These are phyloP conservation scores for Paulownia fortunei DNA, from an alignment of 257 asterid species.

Conservation along the genomic window DNA sequence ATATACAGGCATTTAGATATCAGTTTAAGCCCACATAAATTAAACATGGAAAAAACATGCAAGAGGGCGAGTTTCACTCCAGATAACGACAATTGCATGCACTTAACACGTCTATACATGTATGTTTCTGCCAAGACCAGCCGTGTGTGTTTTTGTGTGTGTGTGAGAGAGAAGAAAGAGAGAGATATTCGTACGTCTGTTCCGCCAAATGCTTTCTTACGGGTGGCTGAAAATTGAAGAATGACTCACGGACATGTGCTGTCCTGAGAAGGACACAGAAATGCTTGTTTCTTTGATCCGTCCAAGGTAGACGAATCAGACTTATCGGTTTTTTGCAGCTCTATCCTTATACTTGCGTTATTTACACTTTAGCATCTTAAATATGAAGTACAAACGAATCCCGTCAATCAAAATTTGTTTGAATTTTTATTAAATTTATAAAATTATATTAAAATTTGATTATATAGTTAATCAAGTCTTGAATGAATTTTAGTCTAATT, in stretches of 20 bases:
- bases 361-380: neutral
- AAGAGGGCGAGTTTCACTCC: neutral
- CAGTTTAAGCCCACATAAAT: neutral
- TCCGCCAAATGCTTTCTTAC: slow-evolving; percentile 8
- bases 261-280: neutral
- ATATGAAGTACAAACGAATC: too few species aligned
- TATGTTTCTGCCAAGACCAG: neutral
- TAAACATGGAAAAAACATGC: neutral
- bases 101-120: neutral
- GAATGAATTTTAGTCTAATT: too few species aligned
- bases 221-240: slow-evolving; percentile 22
- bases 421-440: too few species aligned
- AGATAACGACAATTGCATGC: slow-evolving; percentile 26
- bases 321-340: neutral
- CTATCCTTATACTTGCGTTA: neutral
- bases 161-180: slow-evolving; percentile 18
- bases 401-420: too few species aligned
- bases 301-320: neutral
- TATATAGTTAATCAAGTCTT: too few species aligned
- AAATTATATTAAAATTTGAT: too few species aligned
- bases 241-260: neutral
- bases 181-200: neutral
- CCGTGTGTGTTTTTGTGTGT: neutral
- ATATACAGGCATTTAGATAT: neutral
- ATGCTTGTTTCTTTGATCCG: neutral